These are phyloP conservation scores for Hypoxylon trugodes DNA, from an alignment of 495 filamentous ascomycete genomes.

Conservation along the genomic window DNA sequence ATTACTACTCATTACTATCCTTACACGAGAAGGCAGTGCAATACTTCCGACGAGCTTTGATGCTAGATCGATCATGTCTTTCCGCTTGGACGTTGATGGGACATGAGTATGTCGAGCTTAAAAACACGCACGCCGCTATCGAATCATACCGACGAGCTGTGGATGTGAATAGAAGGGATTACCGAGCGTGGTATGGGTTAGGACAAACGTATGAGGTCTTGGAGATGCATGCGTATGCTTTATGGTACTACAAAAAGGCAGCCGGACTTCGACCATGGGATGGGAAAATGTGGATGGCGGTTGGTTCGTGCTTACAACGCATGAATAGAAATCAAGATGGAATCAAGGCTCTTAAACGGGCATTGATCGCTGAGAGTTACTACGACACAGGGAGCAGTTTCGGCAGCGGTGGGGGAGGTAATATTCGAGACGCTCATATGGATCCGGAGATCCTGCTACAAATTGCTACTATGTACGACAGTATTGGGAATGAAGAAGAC, in stretches of 20 bases:
- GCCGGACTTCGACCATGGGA: slow-evolving; percentile 91
- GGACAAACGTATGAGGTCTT: slow-evolving; percentile 98
- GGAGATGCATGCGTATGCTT: slow-evolving; percentile 95
- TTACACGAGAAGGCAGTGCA: slow-evolving; percentile 98
- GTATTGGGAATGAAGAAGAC: slow-evolving; percentile 75
- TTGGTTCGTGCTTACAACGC: slow-evolving; percentile 87
- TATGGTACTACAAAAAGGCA: slow-evolving; percentile 97
- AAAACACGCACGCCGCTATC: slow-evolving; percentile 98
- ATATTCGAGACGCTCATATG: slow-evolving; percentile 62
- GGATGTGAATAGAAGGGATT: slow-evolving; percentile 95
- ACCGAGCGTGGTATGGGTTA: slow-evolving; percentile 97
- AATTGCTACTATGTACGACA: slow-evolving; percentile 89
- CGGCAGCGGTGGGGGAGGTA: slow-evolving; percentile 47
- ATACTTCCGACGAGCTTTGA: slow-evolving; percentile 97
- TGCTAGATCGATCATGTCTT: slow-evolving; percentile 87
- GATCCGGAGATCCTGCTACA: slow-evolving; percentile 91
- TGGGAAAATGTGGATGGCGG: slow-evolving; percentile 98
- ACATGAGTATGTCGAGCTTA: slow-evolving; percentile 98
- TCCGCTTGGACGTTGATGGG: slow-evolving; percentile 99
- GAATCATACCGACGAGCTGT: slow-evolving; percentile 96
- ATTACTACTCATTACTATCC: slow-evolving; percentile 93
- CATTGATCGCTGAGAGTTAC: slow-evolving; percentile 82
- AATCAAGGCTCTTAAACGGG: slow-evolving; percentile 93
- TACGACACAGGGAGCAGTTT: slow-evolving; percentile 67
- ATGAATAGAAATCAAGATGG: slow-evolving; percentile 84